Base-by-base conservation (phyloP, 2,329 filamentous ascomycete genomes). In the Zymoseptoria brevis region DNA sequence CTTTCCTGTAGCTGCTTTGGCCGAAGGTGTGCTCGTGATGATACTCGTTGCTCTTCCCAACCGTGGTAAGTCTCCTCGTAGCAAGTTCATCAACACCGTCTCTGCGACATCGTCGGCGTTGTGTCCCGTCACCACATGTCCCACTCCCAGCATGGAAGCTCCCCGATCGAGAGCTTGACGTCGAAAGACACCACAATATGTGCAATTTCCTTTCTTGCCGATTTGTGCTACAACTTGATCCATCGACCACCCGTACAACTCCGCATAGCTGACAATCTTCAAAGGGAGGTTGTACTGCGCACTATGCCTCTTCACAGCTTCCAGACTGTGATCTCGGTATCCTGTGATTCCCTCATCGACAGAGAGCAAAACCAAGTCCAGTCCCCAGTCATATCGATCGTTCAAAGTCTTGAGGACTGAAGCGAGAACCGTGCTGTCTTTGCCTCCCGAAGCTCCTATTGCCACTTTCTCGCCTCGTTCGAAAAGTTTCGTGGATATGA, bases 221-320 rank as follows among this genome's bases (percentile, higher is more conserved):
- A 99, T 89, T 53, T 93, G 90, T 69, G 92, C 89, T 3, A 99
- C 95, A 8, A 99, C 94, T 71, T 97, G 90, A 71, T 99, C 94
- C 94, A 99, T 99, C 0, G 92, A 96, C 94, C 94, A 99, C 8
- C 93, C 94, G 73, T 99, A 99, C 8, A 99, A 79, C 69, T 96
- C 89, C 57, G 87, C 87, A 69, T 99, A 99, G 54, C 93, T 91
- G 54, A 99, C 85, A 58, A 99, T 96, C 67, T 90, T 89, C 54
- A 99, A 78, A 0, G 89, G 85, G 87, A 99, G 95, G 1, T 87
- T 85, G 75, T 97, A 96, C 74, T 97, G 91, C 11, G 83, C 74
- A 0, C 92, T 89, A 74, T 99, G 97, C 60, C 93, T 82, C 80
- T 96, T 96, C 52, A 99, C 94, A 0, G 94, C 97, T 75, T 97